Base-by-base conservation (phyloP, 768 basidiomycete genomes). In the Pleurotus eryngii region DNA sequence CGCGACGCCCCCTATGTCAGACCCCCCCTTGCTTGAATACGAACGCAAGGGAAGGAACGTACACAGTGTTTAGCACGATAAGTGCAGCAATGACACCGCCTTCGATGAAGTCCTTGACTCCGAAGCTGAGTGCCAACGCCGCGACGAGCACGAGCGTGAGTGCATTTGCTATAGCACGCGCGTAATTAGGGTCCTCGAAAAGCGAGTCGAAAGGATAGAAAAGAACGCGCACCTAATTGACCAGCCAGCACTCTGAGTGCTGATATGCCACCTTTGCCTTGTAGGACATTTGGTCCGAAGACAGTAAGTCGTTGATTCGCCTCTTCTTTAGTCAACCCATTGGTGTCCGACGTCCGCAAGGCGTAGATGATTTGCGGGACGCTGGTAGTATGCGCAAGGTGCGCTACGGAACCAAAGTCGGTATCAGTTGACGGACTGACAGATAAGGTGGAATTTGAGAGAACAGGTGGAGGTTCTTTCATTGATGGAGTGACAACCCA, bases 51-150 rank as follows among this genome's bases (percentile, higher is more conserved):
- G 39, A 40, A 12, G 39, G 48, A 37, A 63, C 70, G 9, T 57
- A 74, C 74, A 68, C 67, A 1, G 73, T 75, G 60, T 81, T 81
- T 37, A 78, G 65, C 20, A 72, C 64, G 24, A 77, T 54, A 39
- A 54, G 39, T 42, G 51, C 51, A 20, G 51, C 51, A 39, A 54
- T 54, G 39, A 54, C 51, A 42, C 51, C 51, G 14, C 51, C 51
- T 24, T 54, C 51, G 39, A 54, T 24, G 51, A 54, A 54, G 24
- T 54, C 51, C 39, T 54, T 54, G 37, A 54, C 51, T 17, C 51
- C 51, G 39, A 54, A 54, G 39, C 51, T 54, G 51, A 54, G 51
- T 17, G 51, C 51, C 51, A 54, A 54, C 51, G 51, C 51, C 18
- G 58, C 49, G 35, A 69, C 53, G 30, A 72, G 60, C 8, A 70